Evolutionary conservation across 1,284 basidiomycete species (phyloP), one percentile per base, ranked within the genome.

Genomic region (Puccinia hordei): DNA sequence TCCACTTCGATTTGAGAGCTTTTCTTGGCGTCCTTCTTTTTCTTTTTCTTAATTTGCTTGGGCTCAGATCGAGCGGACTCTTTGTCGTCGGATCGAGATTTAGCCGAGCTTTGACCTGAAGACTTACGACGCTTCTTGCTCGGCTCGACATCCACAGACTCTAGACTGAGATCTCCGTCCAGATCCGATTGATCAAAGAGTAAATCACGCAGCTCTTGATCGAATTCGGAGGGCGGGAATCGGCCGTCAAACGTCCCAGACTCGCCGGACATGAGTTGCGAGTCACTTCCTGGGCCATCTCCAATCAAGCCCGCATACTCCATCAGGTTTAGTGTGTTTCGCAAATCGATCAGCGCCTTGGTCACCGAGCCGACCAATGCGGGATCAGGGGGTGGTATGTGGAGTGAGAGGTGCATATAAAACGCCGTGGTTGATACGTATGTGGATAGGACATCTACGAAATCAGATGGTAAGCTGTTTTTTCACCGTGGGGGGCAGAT

Each of bases 291-390:
- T 35, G 82, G 82, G 53, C 82, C 82, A 61, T 84, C 83, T 2
- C 82, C 82, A 6, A 83, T 83, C 53, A 85, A 82, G 22, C 85
- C 85, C n/a, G 84, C 81, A 57, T 85, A 82, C 72, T 85, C 85
- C 79, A 80, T 80, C 33, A 65, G 46, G 27, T 73, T 73, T 61
- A 80, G 59, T 19, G 79, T 55, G 27, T 59, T 74, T 68, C 72
- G 44, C 5, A 80, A 44, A n/a, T 80, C 63, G 24, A 80, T 61
- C 35, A 80, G 59, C n/a, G 71, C 33, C 57, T 53, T 49, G 22
- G 72, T 73, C 33, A 80, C 79, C 51, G 57, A 57, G 49, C 44
- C 65, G 38, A 78, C 19, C 35, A 78, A 63, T 35, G 76, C 30
- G 30, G 76, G 63, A 33, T 33, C 59, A 24, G 66, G 30, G 0